These are phyloP conservation scores for Trematosphaeria pertusa DNA, from an alignment of 2,329 filamentous ascomycete genomes.

Conservation along the genomic window DNA sequence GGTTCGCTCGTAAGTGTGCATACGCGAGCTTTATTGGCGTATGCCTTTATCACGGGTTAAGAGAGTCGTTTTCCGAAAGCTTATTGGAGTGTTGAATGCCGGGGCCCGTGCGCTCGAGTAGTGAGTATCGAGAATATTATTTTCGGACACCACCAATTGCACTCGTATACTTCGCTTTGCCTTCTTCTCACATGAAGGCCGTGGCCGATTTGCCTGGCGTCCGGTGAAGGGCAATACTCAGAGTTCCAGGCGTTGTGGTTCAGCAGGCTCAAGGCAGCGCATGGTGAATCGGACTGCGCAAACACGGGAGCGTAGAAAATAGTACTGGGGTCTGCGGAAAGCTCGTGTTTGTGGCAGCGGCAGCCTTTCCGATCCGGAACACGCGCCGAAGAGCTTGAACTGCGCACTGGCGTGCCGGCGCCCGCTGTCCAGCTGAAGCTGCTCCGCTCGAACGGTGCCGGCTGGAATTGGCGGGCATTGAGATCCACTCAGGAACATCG, in stretches of 20 bases:
- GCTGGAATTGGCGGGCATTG: not conserved
- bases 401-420: conserved; percentile 22
- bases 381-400: conserved; percentile 17
- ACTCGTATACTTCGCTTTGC: conserved; percentile 7
- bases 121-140: conserved; percentile 16
- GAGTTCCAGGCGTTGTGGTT: conserved; percentile 3
- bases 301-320: conserved; percentile 13
- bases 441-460: conserved; percentile 4
- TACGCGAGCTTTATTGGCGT: conserved; percentile 12
- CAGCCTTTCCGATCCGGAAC: conserved; percentile 24
- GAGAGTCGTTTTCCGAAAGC: conserved; percentile 25
- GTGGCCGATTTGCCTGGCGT: conserved; percentile 1
- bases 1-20: conserved; percentile 1
- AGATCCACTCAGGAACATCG: too few relatives aligned
- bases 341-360: conserved; percentile 30
- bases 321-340: conserved; percentile 8
- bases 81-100: conserved; percentile 18
- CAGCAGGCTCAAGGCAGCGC: conserved; percentile 15
- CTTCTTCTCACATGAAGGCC: conserved; percentile 2
- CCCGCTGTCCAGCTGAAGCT: conserved; percentile 18
- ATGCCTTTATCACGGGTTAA: conserved; percentile 9
- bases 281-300: conserved; percentile 5
- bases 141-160: conserved; percentile 17
- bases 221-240: conserved; percentile 9
- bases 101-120: conserved; percentile 16